Conservation (phyloP, 768 basidiomycete genomes). For the Calocybe cyanea region DNA sequence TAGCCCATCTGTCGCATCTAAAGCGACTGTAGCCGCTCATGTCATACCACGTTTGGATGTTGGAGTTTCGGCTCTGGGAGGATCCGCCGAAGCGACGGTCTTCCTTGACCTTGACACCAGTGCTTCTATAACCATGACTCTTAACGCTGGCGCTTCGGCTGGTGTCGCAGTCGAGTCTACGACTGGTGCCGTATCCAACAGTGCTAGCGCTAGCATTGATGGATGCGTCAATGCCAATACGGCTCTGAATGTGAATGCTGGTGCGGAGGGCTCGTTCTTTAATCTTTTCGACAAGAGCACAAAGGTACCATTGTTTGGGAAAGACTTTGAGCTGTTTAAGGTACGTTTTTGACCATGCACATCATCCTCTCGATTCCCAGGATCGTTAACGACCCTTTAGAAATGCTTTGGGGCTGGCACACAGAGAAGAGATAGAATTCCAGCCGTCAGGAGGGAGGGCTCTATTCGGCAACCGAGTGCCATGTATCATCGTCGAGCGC, state of each 20-base stretch:
- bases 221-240: constrained; percentile 35
- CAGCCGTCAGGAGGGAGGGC: background rate
- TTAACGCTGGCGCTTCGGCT: constrained; percentile 9
- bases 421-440: background rate
- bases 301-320: constrained; percentile 29
- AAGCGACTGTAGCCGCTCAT: constrained; percentile 40
- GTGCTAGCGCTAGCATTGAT: constrained; percentile 6
- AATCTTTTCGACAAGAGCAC: constrained; percentile 32
- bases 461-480: background rate
- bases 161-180: constrained; percentile 2
- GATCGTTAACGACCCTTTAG: background rate
- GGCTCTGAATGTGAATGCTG: constrained; percentile 33
- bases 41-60: constrained; percentile 45
- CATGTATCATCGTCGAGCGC: background rate
- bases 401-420: constrained; percentile 6
- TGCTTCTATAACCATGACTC: constrained; percentile 16
- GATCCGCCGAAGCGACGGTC: constrained; percentile 31
- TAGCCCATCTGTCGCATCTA: constrained; percentile 32
- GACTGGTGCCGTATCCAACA: background rate
- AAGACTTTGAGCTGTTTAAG: constrained; percentile 35
- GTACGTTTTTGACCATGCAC: constrained; percentile 19
- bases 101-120: constrained; percentile 39
- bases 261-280: constrained; percentile 37
- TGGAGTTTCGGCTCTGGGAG: constrained; percentile 38
- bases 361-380: background rate